phyloP scores from a whole-genome alignment of 1,139 yeast species.

The Pichia sp. region DNA sequence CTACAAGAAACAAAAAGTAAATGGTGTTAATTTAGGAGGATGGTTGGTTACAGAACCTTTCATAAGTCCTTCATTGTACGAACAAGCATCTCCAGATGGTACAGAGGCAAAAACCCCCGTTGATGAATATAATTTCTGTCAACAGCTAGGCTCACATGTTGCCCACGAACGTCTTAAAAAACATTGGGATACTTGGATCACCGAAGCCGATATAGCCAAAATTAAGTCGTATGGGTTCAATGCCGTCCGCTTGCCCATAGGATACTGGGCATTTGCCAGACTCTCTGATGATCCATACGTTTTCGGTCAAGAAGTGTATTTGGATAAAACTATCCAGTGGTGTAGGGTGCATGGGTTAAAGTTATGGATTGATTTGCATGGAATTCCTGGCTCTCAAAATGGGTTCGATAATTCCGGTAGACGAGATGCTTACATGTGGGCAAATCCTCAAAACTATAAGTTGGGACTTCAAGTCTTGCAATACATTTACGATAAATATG shows the following conservation, averaged over 20 bases:
- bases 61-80: constrained; percentile 77
- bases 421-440: constrained; percentile 50
- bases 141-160: constrained; percentile 55
- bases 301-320: constrained; percentile 70
- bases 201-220: constrained; percentile 63
- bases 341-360: constrained; percentile 44
- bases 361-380: constrained; percentile 63
- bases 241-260: constrained; percentile 85
- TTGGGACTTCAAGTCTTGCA: constrained; percentile 46
- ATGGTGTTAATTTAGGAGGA: constrained; percentile 88
- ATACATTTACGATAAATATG: constrained; percentile 56
- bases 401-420: constrained; percentile 69
- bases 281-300: constrained; percentile 77
- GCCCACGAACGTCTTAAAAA: constrained; percentile 48
- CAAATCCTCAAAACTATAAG: constrained; percentile 12
- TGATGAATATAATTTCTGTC: constrained; percentile 77
- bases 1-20: constrained; percentile 48
- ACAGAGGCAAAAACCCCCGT: constrained; percentile 57
- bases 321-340: constrained; percentile 62
- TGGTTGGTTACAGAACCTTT: constrained; percentile 88
- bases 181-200: constrained; percentile 81
- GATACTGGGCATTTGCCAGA: constrained; percentile 87
- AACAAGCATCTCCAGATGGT: constrained; percentile 22
- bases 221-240: constrained; percentile 71
- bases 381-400: constrained; percentile 64